Evolutionary conservation across 1,284 basidiomycete genomes (phyloP).

Genomic region (Phlebopus sp.): DNA sequence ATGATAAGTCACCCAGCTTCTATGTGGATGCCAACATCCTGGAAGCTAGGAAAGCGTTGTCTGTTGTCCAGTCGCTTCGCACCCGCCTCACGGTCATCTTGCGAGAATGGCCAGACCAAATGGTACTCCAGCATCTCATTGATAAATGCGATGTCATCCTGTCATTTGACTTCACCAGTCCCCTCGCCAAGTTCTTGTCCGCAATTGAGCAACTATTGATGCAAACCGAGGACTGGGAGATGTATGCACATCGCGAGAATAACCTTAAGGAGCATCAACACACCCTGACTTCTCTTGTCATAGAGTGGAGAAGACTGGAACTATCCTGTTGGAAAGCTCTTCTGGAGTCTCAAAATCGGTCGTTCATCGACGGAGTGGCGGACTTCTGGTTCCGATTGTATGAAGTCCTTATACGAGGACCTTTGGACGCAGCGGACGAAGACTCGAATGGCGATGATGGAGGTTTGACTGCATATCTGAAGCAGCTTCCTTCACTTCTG

Average conservation of each 20-base stretch:
- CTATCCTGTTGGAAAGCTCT: slow-evolving; percentile 85
- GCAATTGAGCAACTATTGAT: slow-evolving; percentile 84
- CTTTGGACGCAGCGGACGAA: slow-evolving; percentile 47
- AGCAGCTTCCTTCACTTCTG: slow-evolving; percentile 74
- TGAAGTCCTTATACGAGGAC: slow-evolving; percentile 72
- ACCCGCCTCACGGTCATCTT: slow-evolving; percentile 58
- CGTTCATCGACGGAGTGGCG: slow-evolving; percentile 62
- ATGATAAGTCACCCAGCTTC: slow-evolving; percentile 59
- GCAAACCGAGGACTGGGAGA: slow-evolving; percentile 96
- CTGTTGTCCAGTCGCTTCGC: slow-evolving; percentile 51
- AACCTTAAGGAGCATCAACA: slow-evolving; percentile 71
- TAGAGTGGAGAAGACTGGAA: slow-evolving; percentile 91
- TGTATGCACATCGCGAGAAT: slow-evolving; percentile 87
- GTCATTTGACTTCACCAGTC: slow-evolving; percentile 61
- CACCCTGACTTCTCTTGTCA: slow-evolving; percentile 70
- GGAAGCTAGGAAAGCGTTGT: slow-evolving; percentile 64
- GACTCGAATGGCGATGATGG: slow-evolving; percentile 32
- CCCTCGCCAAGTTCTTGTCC: slow-evolving; percentile 83
- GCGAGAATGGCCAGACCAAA: slow-evolving; percentile 94
- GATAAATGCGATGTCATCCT: slow-evolving; percentile 76
- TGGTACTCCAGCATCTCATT: slow-evolving; percentile 86
- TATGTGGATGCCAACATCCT: slow-evolving; percentile 74
- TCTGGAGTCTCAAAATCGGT: slow-evolving; percentile 67
- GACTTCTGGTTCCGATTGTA: slow-evolving; percentile 95
- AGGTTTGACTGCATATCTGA: slow-evolving; percentile 54